Conservation (phyloP, 441 rosid species). For the Cnidoscolus chayamansa region DNA sequence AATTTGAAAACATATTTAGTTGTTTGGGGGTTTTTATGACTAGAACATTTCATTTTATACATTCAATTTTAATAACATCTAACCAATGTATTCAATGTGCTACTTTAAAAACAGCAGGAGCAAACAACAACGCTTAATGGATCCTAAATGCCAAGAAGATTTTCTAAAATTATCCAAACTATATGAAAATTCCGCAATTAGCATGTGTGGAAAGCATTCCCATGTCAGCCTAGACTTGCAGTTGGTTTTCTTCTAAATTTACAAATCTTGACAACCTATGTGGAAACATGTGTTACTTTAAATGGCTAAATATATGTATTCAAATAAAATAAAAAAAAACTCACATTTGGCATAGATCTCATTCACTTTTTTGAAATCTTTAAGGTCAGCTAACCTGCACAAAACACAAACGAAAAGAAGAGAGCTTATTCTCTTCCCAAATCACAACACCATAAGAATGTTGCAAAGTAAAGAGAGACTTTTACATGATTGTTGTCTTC, state of each 20-base stretch:
- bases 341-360: slow-evolving; percentile 93
- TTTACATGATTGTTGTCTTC: slow-evolving; percentile 87
- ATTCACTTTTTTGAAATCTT: slow-evolving; percentile 88
- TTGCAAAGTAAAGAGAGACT: slow-evolving; percentile 1
- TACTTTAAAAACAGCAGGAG: no score
- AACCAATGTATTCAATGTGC: no score
- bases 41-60: no score
- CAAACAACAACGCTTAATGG: no score
- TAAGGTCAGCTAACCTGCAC: slow-evolving; percentile 84
- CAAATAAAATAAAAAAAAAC: slow-evolving; percentile 25
- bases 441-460: not conserved
- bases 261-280: not conserved
- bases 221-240: not conserved
- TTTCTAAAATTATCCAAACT: not conserved
- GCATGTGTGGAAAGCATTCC: not conserved
- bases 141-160: not conserved
- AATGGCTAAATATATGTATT: not conserved
- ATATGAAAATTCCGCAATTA: not conserved
- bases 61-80: no score
- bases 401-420: slow-evolving; percentile 7
- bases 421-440: slow-evolving; percentile 5
- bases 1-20: no score
- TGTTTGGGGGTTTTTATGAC: no score
- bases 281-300: not conserved
- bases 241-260: not conserved